Base-by-base conservation (phyloP, 371 early-diverging fungal species). In the Circinella umbellata region DNA sequence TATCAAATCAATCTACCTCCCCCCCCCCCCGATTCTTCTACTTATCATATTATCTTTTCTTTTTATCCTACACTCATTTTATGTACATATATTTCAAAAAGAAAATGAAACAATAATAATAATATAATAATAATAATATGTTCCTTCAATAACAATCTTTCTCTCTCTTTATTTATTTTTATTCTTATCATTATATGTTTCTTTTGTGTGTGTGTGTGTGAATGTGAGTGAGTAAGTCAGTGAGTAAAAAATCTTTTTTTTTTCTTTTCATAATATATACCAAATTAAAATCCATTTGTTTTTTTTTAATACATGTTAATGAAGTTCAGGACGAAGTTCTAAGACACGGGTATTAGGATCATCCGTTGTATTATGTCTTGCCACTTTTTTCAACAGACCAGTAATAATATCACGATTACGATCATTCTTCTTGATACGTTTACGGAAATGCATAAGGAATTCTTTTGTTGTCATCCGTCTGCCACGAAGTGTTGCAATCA, bases 381-480 rank as follows among this genome's bases (percentile, higher is more conserved):
- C 93, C 0, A 92, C 90, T 66, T 85, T 88, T 68, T 86, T 88
- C 59, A 91, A 79, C 37, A 91, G 77, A 3, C 76, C 66, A 11
- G 89, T 85, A 18, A 93, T 80, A 39, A 87, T 84, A 8, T 75
- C 83, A 69, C 87, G 82, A 79, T 93, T 93, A 14, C 81, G 79
- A 3, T 80, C 80, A 48, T 91, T 88, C 61, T 83, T 90, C 80
- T 85, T 87, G 71, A 93, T 86, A 66, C 91, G 89, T 67, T 80
- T 87, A 64, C 90, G 86, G 76, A 93, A 83, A 18, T 79, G 82
- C 65, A 83, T 76, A 53, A 93, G 82, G 57, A 93, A 84, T 46
- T 91, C 91, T 69, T 90, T 89, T 47, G 90, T 89, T 0, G 89
- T 88, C 80, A 89, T 80, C 7, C 78, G 75, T 60, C 77, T 84